A percentile compares a stretch with the other conserved stretches of the same genome.
phyloP scores from a whole-genome alignment of 2,329 filamentous ascomycete species.

The Trichoderma arundinaceum region DNA sequence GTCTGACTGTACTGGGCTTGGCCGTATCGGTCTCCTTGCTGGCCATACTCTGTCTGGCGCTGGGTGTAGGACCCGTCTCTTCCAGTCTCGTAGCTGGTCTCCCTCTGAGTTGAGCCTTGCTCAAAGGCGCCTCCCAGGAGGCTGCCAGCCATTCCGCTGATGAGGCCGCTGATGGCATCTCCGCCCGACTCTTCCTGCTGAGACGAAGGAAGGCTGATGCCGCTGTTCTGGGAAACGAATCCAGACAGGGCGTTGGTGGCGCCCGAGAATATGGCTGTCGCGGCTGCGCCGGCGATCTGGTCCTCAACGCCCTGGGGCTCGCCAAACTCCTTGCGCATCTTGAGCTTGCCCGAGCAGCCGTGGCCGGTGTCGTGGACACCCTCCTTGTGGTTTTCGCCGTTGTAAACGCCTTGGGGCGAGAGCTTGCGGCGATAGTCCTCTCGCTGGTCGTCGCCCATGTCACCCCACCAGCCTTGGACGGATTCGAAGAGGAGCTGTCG shows the following conservation, averaged over 20 bases:
- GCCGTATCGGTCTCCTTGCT: conserved; percentile 61
- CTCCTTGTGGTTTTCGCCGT: conserved; percentile 84
- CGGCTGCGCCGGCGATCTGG: conserved; percentile 61
- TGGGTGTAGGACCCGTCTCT: conserved; percentile 67
- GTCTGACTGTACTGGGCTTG: conserved; percentile 66
- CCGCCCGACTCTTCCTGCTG: conserved; percentile 54
- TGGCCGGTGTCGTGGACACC: conserved; percentile 84
- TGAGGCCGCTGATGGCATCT: conserved; percentile 70
- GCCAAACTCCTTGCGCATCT: conserved; percentile 72
- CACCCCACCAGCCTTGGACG: conserved; percentile 82
- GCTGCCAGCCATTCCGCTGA: conserved; percentile 68
- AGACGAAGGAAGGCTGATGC: conserved; percentile 47
- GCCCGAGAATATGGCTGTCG: conserved; percentile 62
- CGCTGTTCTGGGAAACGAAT: conserved; percentile 54
- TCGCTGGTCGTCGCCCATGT: conserved; percentile 65
- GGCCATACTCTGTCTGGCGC: conserved; percentile 66
- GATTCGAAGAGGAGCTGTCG: conserved; percentile 78
- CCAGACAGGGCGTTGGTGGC: conserved; percentile 59
- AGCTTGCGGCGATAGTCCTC: conserved; percentile 75
- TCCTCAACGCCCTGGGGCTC: conserved; percentile 58
- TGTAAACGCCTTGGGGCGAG: conserved; percentile 75
- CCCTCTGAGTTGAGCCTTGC: conserved; percentile 59
- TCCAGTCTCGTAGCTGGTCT: conserved; percentile 58
- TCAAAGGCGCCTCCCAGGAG: conserved; percentile 68
- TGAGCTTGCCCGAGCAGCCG: conserved; percentile 78